Evolutionary conservation across 805 yeast genomes (phyloP).

Genomic region (Myxozyma udenii): DNA sequence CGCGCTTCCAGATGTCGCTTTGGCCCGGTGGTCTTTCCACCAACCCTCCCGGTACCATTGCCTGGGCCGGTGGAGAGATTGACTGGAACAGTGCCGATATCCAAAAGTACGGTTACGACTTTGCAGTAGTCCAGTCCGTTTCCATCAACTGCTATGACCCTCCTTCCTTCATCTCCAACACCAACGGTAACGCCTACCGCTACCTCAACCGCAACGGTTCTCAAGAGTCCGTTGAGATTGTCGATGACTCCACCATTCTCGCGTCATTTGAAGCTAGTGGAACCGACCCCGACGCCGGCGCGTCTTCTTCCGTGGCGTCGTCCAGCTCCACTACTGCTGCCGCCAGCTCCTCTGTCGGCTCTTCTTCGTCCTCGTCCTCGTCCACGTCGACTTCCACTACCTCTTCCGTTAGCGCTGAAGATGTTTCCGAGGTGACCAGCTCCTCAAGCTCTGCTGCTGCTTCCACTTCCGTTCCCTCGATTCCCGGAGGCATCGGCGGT

Average conservation of each 20-base stretch:
- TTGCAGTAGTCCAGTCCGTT: conserved; percentile 58
- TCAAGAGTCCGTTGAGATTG: conserved; percentile 55
- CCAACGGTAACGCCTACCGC: conserved; percentile 52
- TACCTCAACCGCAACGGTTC: conserved; percentile 52
- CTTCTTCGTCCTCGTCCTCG: conserved; percentile 14
- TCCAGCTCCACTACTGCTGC: conserved; percentile 14
- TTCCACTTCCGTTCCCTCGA: conserved; percentile 10
- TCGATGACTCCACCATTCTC: conserved; percentile 60
- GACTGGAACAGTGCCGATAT: conserved; percentile 80
- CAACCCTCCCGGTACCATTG: conserved; percentile 59
- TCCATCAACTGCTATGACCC: conserved; percentile 68
- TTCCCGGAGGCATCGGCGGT: conserved; percentile 1
- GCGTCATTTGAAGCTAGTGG: conserved; percentile 66
- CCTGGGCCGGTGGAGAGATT: conserved; percentile 79
- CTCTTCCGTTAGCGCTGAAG: conserved; percentile 15
- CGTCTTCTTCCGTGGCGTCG: conserved; percentile 26
- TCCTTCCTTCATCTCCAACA: conserved; percentile 52
- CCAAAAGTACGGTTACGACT: conserved; percentile 74
- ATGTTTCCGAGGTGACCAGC: conserved; percentile 8
- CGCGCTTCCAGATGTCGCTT: conserved; percentile 59
- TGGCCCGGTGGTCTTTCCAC: conserved; percentile 54
- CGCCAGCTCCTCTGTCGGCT: conserved; percentile 5
- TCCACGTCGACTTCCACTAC: conserved; percentile 17
- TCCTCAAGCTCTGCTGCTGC: conserved; percentile 10
- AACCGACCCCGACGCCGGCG: conserved; percentile 50